Evolutionary conservation across 1,284 basidiomycete genomes (phyloP).

Genomic region (Apiotrichum gracile): DNA sequence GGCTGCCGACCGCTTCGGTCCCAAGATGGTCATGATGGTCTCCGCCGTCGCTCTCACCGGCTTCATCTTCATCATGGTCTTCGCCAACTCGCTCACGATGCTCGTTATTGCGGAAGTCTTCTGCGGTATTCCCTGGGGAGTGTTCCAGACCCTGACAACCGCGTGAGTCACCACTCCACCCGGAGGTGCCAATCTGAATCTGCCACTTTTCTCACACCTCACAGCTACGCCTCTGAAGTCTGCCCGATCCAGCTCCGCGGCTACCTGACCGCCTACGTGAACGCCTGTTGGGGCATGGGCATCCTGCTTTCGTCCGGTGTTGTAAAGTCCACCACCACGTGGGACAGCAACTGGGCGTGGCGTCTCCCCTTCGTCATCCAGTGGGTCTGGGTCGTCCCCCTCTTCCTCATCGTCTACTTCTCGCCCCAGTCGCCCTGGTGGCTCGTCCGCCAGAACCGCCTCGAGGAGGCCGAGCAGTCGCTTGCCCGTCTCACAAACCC

Average conservation of each 20-base stretch:
- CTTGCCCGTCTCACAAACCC: conserved; percentile 20
- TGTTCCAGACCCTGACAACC: conserved; percentile 16
- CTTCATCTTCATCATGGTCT: conserved; percentile 42
- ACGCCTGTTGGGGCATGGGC: conserved; percentile 40
- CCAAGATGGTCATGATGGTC: conserved; percentile 25
- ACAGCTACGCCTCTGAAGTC: conserved; percentile 49
- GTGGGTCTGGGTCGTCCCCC: conserved; percentile 43
- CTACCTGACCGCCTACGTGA: conserved; percentile 44
- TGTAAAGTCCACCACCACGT: conserved; percentile 38
- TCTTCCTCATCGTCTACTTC: conserved; percentile 33
- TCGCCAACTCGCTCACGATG: conserved; percentile 20
- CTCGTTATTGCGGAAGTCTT: conserved; percentile 22
- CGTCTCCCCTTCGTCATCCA: conserved; percentile 36
- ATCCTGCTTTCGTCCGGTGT: conserved; percentile 47
- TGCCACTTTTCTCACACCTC: too few relatives aligned
- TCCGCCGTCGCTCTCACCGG: conserved; percentile 31
- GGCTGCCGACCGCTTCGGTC: conserved; percentile 18
- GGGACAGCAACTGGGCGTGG: conserved; percentile 35
- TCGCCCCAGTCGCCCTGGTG: conserved; percentile 34
- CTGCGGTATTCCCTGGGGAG: conserved; percentile 28
- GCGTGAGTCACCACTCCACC: too few relatives aligned
- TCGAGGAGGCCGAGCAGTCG: conserved; percentile 29
- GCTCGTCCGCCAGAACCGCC: conserved; percentile 31
- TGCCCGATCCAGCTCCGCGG: conserved; percentile 45
- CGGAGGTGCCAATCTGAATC: too few relatives aligned